Base-by-base conservation (phyloP, 2,329 filamentous ascomycete genomes). In the Trichoderma gracile region DNA sequence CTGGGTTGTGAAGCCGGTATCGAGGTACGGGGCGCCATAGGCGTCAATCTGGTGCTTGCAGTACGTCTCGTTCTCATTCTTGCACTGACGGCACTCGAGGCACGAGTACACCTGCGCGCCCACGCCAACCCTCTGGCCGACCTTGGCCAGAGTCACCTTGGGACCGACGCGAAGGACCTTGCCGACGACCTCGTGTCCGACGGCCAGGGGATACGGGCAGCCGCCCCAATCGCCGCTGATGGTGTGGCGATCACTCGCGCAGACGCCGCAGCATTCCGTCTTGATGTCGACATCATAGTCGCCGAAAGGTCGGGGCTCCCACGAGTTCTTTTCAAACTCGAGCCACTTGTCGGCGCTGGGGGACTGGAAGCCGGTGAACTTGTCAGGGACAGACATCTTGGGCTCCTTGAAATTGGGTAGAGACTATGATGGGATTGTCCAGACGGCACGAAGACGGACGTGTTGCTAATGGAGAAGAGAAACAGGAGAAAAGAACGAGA, bases 231-330 rank as follows among this genome's bases (percentile, higher is more conserved):
- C 87, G 67, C 87, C 87, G 71, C 77, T 86, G 73, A 91, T 83
- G 66, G 86, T 91, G 78, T 91, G 89, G 54, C 90, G 80, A 73
- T 92, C 89, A 69, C 85, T 89, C 69, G 88, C 86, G 75, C 89
- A 92, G 60, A 92, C 83, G 73, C 91, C 90, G 73, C 91, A 94
- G 74, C 86, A 88, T 69, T 93, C 88, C 72, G 97, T 89, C 81
- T 93, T 90, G 78, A 97, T 86, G 75, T 96, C 92, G 71, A 97
- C 86, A 74, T 97, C 92, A 77, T 91, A 85, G 75, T 93, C 91
- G 69, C 89, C 91, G 75, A 96, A 96, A 19, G 90, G 90, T 81
- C 96, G 95, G 65, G 93, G 87, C 70, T 88, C 85, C 81, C 92
- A 92, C 81, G 93, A 76, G 73, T 89, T 87, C 79, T 91, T 89